A percentile compares a stretch with the other conserved stretches of the same genome.
Conservation (phyloP, 2,329 filamentous ascomycete genomes). For the Lasiodiplodia sp. region DNA sequence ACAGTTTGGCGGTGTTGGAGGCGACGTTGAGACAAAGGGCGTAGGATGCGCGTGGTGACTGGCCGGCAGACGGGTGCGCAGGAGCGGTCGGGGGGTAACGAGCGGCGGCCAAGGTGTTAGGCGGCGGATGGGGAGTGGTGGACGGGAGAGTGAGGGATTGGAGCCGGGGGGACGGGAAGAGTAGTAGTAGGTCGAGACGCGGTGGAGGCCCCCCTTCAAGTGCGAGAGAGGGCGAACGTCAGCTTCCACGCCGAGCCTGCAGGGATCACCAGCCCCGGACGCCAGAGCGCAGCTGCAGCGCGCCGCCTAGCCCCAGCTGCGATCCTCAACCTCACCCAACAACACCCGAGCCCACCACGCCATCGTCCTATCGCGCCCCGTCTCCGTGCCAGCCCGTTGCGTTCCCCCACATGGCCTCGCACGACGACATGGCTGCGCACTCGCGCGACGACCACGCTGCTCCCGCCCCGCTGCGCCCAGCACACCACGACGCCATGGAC, state of each 20-base stretch:
- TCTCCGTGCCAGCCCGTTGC: neutral
- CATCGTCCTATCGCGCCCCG: neutral
- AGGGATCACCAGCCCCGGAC: conserved; percentile 16
- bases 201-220: conserved; percentile 15
- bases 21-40: conserved; percentile 22
- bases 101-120: conserved; percentile 8
- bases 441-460: conserved; percentile 10
- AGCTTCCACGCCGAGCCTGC: conserved; percentile 18
- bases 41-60: conserved; percentile 17
- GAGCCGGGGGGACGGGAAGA: conserved; percentile 5
- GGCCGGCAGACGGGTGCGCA: conserved; percentile 23
- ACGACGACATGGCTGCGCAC: conserved; percentile 17
- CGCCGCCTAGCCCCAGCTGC: neutral
- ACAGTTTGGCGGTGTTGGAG: conserved; percentile 90
- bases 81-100: conserved; percentile 22
- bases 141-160: conserved; percentile 4
- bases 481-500: conserved; percentile 16
- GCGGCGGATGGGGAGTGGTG: neutral
- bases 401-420: conserved; percentile 11
- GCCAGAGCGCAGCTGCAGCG: neutral
- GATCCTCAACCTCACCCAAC: neutral
- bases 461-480: conserved; percentile 4
- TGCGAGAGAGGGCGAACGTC: conserved; percentile 16
- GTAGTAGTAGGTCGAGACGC: neutral
- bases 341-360: neutral